Base-by-base conservation (phyloP, 495 filamentous ascomycete genomes). In the Xylaria venustula region DNA sequence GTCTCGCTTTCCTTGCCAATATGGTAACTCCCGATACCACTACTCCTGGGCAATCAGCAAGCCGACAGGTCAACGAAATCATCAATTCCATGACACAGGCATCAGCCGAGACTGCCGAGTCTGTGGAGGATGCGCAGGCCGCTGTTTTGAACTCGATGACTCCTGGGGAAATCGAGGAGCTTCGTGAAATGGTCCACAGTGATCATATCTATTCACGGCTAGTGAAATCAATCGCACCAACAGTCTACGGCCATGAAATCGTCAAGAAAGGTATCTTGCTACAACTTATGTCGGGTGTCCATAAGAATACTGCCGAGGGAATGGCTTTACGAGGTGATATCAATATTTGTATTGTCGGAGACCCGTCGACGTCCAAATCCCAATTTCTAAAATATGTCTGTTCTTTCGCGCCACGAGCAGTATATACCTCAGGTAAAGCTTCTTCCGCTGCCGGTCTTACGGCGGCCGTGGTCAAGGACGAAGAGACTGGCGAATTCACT, bases 381-480 rank as follows among this genome's bases (percentile, higher is more conserved):
- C 94, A 99, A 69, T 99, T 99, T 77, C 79, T 99, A 60, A 99
- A 99, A 74, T 98, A 98, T 67, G 89, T 99, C 63, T 96, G 91
- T 80, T 92, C 90, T 46, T 90, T 99, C 71, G 87, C 97, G 26
- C 94, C 94, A 11, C 93, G 94, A 28, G 91, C 94, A 3, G 93
- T 99, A 54, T 99, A 99, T 71, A 99, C 94, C 22, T 96, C 92
- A 32, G 94, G 94, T 61, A 99, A 99, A 77, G 94, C 94, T 9
- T 98, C 95, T 12, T 97, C 94, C 0, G 94, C 94, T 14, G 94
- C 94, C 55, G 94, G 94, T 90, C 86, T 99, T 58, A 99, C 94
- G 2, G 94, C 94, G 12, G 93, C 95, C 0, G 94, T 99, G 2
- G 90, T 98, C 48, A 98, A 97, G 68, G 94, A 98, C 70, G 91